Conservation (phyloP, 2,329 filamentous ascomycete species). For the Geoglossum cookeanum region DNA sequence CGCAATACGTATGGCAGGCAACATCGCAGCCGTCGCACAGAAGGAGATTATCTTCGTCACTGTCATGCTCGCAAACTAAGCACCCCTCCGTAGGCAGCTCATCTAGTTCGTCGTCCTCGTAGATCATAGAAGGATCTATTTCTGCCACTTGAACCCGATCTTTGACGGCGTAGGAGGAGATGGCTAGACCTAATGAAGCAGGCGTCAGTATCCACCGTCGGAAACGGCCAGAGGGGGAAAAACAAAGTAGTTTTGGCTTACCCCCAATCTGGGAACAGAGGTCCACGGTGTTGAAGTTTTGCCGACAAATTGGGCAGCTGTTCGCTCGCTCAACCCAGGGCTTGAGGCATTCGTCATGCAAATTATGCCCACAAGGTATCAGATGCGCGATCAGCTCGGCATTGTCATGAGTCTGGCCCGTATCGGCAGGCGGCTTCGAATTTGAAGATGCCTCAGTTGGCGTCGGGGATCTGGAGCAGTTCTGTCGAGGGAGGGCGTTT, state of each 20-base stretch:
- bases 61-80: slow-evolving; percentile 62
- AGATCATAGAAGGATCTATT: slow-evolving; percentile 62
- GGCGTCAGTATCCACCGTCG: not conserved
- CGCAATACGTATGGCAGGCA: slow-evolving; percentile 79
- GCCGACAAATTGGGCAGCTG: slow-evolving; percentile 92
- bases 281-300: slow-evolving; percentile 75
- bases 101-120: slow-evolving; percentile 47
- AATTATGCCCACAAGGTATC: slow-evolving; percentile 67
- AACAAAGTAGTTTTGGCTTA: slow-evolving; percentile 27
- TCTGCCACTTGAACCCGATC: slow-evolving; percentile 57
- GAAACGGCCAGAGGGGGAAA: not conserved
- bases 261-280: slow-evolving; percentile 64
- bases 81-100: slow-evolving; percentile 53
- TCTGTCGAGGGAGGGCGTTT: not conserved
- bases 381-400: slow-evolving; percentile 38
- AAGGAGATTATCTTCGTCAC: slow-evolving; percentile 68
- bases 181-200: slow-evolving; percentile 28
- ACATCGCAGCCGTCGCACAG: slow-evolving; percentile 84
- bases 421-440: not conserved
- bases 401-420: slow-evolving; percentile 20
- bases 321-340: slow-evolving; percentile 95
- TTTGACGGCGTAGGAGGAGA: slow-evolving; percentile 37
- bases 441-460: not conserved
- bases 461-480: not conserved
- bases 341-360: slow-evolving; percentile 82